Base-by-base conservation (phyloP, 768 basidiomycete species). In the Xanthoconium purpureum region DNA sequence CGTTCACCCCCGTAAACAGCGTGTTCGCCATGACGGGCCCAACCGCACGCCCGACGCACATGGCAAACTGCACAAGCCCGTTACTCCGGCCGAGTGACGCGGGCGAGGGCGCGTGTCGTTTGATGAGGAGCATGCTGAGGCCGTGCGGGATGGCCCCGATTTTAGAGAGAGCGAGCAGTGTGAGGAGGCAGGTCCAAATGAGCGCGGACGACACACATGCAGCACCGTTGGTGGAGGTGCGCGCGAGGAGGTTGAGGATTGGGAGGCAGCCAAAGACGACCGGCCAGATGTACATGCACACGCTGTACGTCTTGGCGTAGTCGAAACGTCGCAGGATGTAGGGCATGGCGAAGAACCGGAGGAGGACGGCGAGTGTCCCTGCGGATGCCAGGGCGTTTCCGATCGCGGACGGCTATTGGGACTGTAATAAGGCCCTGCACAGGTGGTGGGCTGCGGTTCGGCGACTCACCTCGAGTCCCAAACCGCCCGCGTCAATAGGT, bases 71-170 rank as follows among this genome's bases (percentile, higher is more conserved):
- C 15, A 83, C 77, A 8, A 87, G 75, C 17, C 83, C 85, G 58
- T 86, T 87, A 28, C 54, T 55, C n/a, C 40, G 39, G 15, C 54
- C 47, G 11, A 55, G 54, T 32, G 47, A 44, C 14, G 54, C 18
- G 5, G 17, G 12, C 24, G 54, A 44, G 10, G 47, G 54, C 0
- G 54, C 54, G 11, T 55, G 32, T 2, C 10, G 38, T 29, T 82
- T 84, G 40, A 81, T 76, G n/a, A 87, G 72, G 38, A 88, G 78
- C 76, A 87, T 81, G 63, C 77, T 84, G 44, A 83, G 69, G 7
- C 84, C 87, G 7, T 52, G 35, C 17, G 60, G 57, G 36, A 65
- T 38, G 1, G 42, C 47, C 0, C 33, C 63, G 5, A 62, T n/a
- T 15, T 57, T 65, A 17, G 78, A 77, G 8, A 79, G 57, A 0